These are phyloP conservation scores for Malassezia arunalokei DNA, from an alignment of 1,284 basidiomycete genomes.

Conservation along the genomic window DNA sequence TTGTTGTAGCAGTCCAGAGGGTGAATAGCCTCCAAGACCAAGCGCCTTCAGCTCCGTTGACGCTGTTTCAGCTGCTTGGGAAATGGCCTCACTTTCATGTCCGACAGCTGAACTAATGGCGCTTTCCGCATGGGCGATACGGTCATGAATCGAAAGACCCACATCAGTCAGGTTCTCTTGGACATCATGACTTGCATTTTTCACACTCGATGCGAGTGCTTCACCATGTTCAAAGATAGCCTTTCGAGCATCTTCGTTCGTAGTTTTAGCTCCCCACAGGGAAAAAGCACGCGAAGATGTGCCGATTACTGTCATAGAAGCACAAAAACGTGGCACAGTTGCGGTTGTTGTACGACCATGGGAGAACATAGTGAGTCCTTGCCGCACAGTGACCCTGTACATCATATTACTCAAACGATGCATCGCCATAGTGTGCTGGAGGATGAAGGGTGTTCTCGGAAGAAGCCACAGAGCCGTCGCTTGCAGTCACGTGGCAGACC, in stretches of 20 bases:
- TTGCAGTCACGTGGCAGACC: not conserved
- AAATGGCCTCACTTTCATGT: conserved; percentile 1
- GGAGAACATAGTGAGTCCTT: not conserved
- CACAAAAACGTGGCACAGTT: too few relatives aligned
- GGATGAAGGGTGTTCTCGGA: not conserved
- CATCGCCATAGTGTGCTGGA: conserved; percentile 1
- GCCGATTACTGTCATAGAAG: too few relatives aligned
- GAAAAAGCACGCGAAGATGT: conserved; percentile 4
- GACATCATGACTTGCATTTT: not conserved
- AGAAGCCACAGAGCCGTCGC: not conserved
- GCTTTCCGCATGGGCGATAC: conserved; percentile 2
- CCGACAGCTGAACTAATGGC: not conserved
- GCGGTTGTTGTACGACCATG: too few relatives aligned
- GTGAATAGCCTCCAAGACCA: conserved; percentile 56
- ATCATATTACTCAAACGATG: conserved; percentile 6
- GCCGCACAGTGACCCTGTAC: not conserved
- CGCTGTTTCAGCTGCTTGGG: conserved; percentile 2
- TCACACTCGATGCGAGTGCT: not conserved
- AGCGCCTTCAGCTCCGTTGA: conserved; percentile 58
- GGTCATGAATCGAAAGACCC: conserved; percentile 6
- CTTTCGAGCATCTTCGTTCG: conserved; percentile 9
- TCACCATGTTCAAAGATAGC: not conserved
- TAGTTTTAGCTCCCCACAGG: not conserved
- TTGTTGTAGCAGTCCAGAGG: conserved; percentile 53
- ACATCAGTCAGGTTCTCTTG: not conserved